Base-by-base conservation (phyloP, 768 basidiomycete genomes). In the Amylocystis lapponica region DNA sequence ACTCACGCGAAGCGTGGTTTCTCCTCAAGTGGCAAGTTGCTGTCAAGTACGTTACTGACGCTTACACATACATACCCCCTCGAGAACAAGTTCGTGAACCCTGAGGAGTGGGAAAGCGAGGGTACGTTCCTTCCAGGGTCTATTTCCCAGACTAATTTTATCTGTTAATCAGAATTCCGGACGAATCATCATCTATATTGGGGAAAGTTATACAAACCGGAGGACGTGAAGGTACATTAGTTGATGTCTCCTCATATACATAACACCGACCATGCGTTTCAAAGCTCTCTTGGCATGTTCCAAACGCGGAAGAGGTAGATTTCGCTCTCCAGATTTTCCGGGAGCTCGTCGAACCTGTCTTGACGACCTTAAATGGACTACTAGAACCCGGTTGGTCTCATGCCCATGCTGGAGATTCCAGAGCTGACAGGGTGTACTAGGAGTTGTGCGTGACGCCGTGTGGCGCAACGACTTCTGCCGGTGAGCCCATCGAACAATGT, bases 391-490 rank as follows among this genome's bases (percentile, higher is more conserved):
- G 76, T 76, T 60, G 17, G 67, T 65, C 10, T 40, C 27, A 37
- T 30, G 43, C 35, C 36, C 43, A 22, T 36, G n/a, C 2, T 39
- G 5, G 36, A 11, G 46, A 21, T 27, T 9, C n/a, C 50, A 21
- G 19, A 22, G 13, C 33, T 49, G 27, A 36, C 30, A 39, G 36
- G 35, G 26, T 43, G 27, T 5, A 26, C 31, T 43, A 77, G 75
- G 65, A 35, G 55, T 69, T 32, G 53, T 65, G 21, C 72, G 79
- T 17, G 75, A 85, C 59, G 72, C 74, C 13, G 49, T 72, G 13
- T 93, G 89, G 89, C 73, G 83, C 11, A 91, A 89, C 60, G 86
- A 92, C 50, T 89, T 92, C 56, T 92, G 89, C 66, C 76, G 88
- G 75, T 81, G 25, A 30, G 71, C 64, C 41, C 32, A 26, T 12